A percentile compares a stretch with the other conserved stretches of the same genome.
phyloP scores from a whole-genome alignment of 1,139 yeast species.

The Suhomyces choctaworum region DNA sequence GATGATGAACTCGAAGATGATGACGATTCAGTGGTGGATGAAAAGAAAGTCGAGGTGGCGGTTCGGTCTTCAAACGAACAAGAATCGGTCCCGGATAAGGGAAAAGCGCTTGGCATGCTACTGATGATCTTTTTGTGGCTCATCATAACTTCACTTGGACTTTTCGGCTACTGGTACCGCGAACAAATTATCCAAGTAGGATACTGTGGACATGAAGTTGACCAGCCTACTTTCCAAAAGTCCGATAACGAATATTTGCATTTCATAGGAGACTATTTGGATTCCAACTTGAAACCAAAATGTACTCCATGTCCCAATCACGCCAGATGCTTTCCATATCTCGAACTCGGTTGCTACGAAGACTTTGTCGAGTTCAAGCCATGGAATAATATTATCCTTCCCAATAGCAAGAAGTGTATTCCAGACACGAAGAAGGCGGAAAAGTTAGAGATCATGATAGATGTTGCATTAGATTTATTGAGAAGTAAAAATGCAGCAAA shows the following conservation, averaged over 20 bases:
- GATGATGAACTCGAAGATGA: conserved; percentile 13
- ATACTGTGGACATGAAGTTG: conserved; percentile 63
- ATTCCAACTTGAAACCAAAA: conserved; percentile 49
- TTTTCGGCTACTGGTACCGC: conserved; percentile 58
- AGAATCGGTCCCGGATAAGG: not conserved
- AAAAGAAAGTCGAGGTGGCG: not conserved
- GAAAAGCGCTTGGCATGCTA: not conserved
- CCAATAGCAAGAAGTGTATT: conserved; percentile 62
- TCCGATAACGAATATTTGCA: conserved; percentile 22
- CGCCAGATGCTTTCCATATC: conserved; percentile 67
- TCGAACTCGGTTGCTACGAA: conserved; percentile 65
- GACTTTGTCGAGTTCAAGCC: conserved; percentile 62
- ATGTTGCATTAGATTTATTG: conserved; percentile 65
- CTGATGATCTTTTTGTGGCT: conserved; percentile 25
- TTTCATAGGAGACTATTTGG: conserved; percentile 35
- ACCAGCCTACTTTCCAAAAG: conserved; percentile 34
- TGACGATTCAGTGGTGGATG: not conserved
- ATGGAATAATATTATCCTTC: conserved; percentile 55
- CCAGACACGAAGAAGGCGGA: conserved; percentile 76
- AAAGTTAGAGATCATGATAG: conserved; percentile 64
- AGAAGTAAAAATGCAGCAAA: conserved; percentile 67
- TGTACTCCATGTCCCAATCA: conserved; percentile 82
- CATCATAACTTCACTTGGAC: conserved; percentile 25
- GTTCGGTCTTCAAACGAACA: not conserved
- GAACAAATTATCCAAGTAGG: conserved; percentile 62